Evolutionary conservation across 345 rosid species (phyloP), one percentile per base, ranked within the genome.

Genomic region (Gossypium thurberi): DNA sequence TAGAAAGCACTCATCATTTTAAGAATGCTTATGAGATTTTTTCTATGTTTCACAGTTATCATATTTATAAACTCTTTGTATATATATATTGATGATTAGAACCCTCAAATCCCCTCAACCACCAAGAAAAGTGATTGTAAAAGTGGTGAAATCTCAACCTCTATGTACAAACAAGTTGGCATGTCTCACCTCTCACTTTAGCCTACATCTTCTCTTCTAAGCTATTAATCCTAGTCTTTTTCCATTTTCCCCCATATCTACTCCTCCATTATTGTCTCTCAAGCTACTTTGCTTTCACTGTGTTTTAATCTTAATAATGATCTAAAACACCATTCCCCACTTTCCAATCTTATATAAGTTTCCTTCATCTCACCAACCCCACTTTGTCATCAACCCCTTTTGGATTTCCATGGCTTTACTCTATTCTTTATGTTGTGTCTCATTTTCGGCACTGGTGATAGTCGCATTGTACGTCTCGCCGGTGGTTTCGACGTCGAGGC

Each of bases 101-200:
- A 12, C 4, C 74, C 78, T 73, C 72, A 71, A 58, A 51, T 55
- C 70, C 76, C 47, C 70, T 65, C 85, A 78, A 74, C 86, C 10
- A 76, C 83, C 82, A 59, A 66, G 77, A 50, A 70, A 65, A 37
- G 66, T 59, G 40, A 33, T 5, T 33, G 40, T 33, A 33, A 5
- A 42, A 58, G 60, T 33, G 71, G 61, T 75, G 76, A 76, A 67
- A 78, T 60, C 77, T 77, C 79, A 82, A 81, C 78, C 20, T 75
- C 75, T 76, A 50, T 25, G 3, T 47, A 47, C 13, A 33, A 44
- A 40, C 65, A 50, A 57, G 72, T 62, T 59, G 72, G 37, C 69
- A 40, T 76, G 58, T n/a, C 73, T 75, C 52, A 9, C 72, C 71
- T 72, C 71, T 65, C 50, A 71, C 74, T 76, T 73, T 33, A 62